Conservation (phyloP, 2,329 filamentous ascomycete genomes). For the Diaporthe humulicola region DNA sequence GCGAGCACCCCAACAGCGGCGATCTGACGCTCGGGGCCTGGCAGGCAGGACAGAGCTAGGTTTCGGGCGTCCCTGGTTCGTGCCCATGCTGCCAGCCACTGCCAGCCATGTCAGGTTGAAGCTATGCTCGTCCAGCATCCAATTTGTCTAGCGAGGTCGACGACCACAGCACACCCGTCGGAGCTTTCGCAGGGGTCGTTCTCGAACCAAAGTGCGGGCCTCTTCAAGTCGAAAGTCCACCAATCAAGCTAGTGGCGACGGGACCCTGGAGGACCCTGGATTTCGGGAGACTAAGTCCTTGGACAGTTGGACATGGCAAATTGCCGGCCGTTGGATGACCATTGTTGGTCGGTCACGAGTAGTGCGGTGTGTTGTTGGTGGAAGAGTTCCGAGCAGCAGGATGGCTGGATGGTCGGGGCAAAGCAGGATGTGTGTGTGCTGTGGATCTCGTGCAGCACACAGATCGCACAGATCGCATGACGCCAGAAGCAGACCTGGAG, state of each 20-base stretch:
- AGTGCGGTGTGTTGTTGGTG: conserved; percentile 17
- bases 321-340: background rate
- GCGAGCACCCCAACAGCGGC: background rate
- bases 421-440: background rate
- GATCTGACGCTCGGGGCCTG: background rate
- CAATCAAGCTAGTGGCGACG: conserved; percentile 16
- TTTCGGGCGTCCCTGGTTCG: background rate
- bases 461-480: conserved; percentile 17
- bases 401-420: background rate
- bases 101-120: background rate
- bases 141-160: background rate
- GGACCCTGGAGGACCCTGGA: conserved; percentile 26
- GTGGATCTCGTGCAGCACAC: conserved; percentile 21
- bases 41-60: background rate
- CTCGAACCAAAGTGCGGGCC: conserved; percentile 1
- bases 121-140: background rate
- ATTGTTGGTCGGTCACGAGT: background rate
- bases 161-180: background rate
- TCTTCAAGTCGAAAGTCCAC: background rate
- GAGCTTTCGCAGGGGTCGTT: background rate
- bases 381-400: conserved; percentile 10
- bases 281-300: conserved; percentile 9
- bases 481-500: background rate
- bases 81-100: background rate
- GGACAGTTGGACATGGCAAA: background rate